Percentiles rank a stretch among this genome's conserved stretches.
Evolutionary conservation across 768 basidiomycete species (phyloP).

Genomic region (Pholiota molesta): DNA sequence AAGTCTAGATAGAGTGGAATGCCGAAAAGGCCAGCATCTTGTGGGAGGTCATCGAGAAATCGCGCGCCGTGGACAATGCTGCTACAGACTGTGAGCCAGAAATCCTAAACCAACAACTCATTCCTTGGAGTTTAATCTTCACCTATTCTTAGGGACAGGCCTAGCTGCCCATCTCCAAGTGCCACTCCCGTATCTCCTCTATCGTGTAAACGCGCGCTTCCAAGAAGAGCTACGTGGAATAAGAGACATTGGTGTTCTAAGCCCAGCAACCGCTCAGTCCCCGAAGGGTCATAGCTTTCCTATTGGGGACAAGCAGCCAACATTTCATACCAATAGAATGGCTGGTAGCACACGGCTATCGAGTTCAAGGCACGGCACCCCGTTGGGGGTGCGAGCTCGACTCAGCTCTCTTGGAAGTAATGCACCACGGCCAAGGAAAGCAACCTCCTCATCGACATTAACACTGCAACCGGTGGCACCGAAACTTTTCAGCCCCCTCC

Average conservation of each 20-base stretch:
- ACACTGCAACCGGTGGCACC: conserved; percentile 58
- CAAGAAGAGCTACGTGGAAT: conserved; percentile 84
- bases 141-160: conserved; percentile 66
- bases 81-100: conserved; percentile 75
- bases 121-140: not conserved
- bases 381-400: conserved; percentile 69
- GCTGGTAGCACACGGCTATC: conserved; percentile 37
- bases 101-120: not conserved
- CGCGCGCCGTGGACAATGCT: conserved; percentile 69
- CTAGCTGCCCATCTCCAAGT: conserved; percentile 80
- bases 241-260: conserved; percentile 70
- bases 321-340: conserved; percentile 34
- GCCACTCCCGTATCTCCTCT: conserved; percentile 82
- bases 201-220: conserved; percentile 81
- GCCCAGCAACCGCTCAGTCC: conserved; percentile 44
- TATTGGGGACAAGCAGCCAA: conserved; percentile 31
- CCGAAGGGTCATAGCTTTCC: conserved; percentile 27
- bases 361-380: conserved; percentile 52
- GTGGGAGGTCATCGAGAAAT: conserved; percentile 86
- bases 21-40: conserved; percentile 81
- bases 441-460: conserved; percentile 68
- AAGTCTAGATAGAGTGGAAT: conserved; percentile 81
- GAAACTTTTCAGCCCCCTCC: conserved; percentile 38
- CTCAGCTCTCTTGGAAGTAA: conserved; percentile 68
- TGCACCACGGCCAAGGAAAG: conserved; percentile 54